A percentile compares a stretch with the other conserved stretches of the same genome.
Conservation (phyloP, 371 early-diverging fungal genomes). For the Furculomyces boomerangus region DNA sequence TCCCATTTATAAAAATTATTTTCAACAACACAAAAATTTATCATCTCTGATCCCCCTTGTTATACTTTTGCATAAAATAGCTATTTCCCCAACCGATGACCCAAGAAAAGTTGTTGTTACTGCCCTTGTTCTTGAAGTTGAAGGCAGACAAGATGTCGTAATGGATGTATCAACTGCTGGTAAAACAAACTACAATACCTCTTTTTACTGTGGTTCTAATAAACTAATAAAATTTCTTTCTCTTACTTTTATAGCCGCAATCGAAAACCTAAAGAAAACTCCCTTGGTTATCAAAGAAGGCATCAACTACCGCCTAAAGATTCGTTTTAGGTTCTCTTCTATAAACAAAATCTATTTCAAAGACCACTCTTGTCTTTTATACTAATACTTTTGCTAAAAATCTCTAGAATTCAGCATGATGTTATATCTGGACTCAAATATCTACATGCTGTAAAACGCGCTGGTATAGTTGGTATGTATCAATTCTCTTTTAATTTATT, state of each 20-base stretch:
- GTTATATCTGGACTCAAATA: conserved; percentile 90
- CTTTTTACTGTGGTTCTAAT: not conserved
- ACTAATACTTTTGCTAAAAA: not conserved
- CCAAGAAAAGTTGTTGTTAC: conserved; percentile 57
- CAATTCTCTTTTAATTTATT: not conserved
- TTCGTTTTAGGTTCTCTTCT: conserved; percentile 51
- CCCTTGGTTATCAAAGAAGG: conserved; percentile 90
- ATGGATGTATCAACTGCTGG: conserved; percentile 65
- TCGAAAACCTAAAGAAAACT: conserved; percentile 41
- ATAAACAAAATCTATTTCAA: not conserved
- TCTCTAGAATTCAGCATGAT: conserved; percentile 68
- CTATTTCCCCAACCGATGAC: conserved; percentile 36
- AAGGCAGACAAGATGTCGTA: conserved; percentile 59
- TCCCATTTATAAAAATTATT: too few species aligned
- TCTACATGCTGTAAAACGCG: conserved; percentile 80
- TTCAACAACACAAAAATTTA: too few species aligned
- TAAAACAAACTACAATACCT: conserved; percentile 17
- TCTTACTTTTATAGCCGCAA: conserved; percentile 17
- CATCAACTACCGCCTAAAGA: conserved; percentile 78
- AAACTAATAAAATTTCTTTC: not conserved
- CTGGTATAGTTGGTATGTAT: conserved; percentile 44
- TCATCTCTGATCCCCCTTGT: too few species aligned
- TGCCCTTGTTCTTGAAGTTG: conserved; percentile 64
- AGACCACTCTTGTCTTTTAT: not conserved
- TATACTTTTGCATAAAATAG: too few species aligned